phyloP scores from a whole-genome alignment of 176 grass and related monocot species.

The Ensete ventricosum region DNA sequence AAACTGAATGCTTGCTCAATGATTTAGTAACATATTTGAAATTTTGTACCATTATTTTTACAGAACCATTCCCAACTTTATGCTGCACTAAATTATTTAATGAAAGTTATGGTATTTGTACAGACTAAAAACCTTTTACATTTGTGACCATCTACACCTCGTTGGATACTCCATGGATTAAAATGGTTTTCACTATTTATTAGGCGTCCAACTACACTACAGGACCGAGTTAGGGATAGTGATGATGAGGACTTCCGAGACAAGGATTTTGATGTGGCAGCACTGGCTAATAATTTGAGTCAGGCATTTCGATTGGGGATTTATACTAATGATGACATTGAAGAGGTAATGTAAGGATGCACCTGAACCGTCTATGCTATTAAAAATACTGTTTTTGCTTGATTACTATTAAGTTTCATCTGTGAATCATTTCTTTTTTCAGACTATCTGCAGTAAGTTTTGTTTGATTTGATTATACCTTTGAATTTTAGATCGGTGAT shows the following conservation, averaged over 20 bases:
- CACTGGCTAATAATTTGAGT: conserved; percentile 84
- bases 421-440: neutral
- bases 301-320: conserved; percentile 88
- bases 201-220: conserved; percentile 77
- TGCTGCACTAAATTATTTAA: neutral
- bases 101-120: neutral
- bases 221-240: conserved; percentile 90
- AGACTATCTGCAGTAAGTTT: no score
- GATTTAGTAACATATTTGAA: neutral
- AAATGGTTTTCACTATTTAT: conserved; percentile 16
- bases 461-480: no score
- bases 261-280: conserved; percentile 91
- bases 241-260: conserved; percentile 95
- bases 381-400: neutral
- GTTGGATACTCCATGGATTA: no score
- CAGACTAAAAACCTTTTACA: neutral
- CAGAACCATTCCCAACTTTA: neutral
- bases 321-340: conserved; percentile 74
- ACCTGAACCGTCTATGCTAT: neutral
- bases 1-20: neutral
- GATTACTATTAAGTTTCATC: neutral
- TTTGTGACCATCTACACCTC: neutral
- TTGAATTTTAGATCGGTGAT: no score
- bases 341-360: conserved; percentile 51
- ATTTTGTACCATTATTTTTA: neutral